Evolutionary conservation across 257 asterid species (phyloP).

Genomic region (Nyctanthes arbortristis): DNA sequence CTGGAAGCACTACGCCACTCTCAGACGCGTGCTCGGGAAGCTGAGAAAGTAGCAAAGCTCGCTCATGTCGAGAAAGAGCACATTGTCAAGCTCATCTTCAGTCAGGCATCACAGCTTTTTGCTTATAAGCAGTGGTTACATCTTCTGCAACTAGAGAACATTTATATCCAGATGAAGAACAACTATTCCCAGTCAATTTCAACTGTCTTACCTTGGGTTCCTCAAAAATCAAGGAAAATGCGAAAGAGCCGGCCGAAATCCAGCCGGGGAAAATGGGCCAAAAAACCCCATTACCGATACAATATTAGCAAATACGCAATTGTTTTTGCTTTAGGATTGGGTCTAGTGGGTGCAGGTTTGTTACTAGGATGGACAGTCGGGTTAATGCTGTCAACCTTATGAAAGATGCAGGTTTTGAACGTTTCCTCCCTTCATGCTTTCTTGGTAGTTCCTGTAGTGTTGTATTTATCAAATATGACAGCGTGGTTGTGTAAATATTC

Average conservation of each 20-base stretch:
- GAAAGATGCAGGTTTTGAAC: neutral
- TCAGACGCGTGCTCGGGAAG: conserved; percentile 97
- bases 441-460: neutral
- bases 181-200: conserved; percentile 44
- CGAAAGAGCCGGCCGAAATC: conserved; percentile 41
- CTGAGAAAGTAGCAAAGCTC: conserved; percentile 71
- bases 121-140: conserved; percentile 91
- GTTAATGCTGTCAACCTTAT: conserved; percentile 59
- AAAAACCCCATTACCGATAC: conserved; percentile 25
- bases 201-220: conserved; percentile 37
- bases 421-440: neutral
- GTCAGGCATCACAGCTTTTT: conserved; percentile 85
- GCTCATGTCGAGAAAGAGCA: conserved; percentile 74
- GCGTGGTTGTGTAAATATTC: too few species aligned
- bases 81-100: conserved; percentile 62
- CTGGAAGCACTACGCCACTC: conserved; percentile 83
- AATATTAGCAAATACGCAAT: conserved; percentile 53
- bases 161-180: conserved; percentile 51
- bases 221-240: conserved; percentile 37
- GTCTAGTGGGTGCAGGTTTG: conserved; percentile 86
- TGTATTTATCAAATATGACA: too few species aligned
- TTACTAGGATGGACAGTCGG: conserved; percentile 83
- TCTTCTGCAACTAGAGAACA: conserved; percentile 75
- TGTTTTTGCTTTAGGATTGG: conserved; percentile 71
- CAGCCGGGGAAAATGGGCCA: conserved; percentile 39